Base-by-base conservation (phyloP, 305 asterid species). In the Stenogyne calaminthoides region DNA sequence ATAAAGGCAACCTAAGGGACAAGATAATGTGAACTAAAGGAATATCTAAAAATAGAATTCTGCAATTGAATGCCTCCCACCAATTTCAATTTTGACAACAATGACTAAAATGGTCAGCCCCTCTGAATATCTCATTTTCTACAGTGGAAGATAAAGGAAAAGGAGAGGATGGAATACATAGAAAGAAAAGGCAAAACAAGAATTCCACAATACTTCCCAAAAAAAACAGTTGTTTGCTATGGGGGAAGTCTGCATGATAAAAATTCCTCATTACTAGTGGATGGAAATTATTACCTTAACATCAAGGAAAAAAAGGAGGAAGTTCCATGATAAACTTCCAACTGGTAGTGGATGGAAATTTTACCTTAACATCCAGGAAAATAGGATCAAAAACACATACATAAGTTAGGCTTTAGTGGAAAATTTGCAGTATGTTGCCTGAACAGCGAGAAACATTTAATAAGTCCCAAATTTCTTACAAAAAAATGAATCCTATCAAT, bases 1-100 rank as follows among this genome's bases (percentile, higher is more conserved):
- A 71, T 59, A 84, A 81, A 63, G 49, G 69, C n/a, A n/a, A n/a
- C n/a, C n/a, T 64, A 58, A 62, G 64, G 37, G 60, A 73, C 22
- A 67, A 37, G 61, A 70, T 73, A 49, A 72, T 34, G 70, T 70
- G 70, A 78, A 75, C 64, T 67, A 67, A 72, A 62, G 27, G 66
- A 77, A 54, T 51, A 72, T 64, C 18, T 67, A 59, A 47, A n/a
- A 42, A 74, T 46, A 36, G 16, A 10, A 12, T 70, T 47, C 44
- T 37, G 27, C 32, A 64, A 39, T 51, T 44, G 22, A 51, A 52
- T 58, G 55, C 52, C 68, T 49, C 63, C 70, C 57, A 59, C 55
- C 51, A 71, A 59, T 39, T 58, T 64, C 73, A 76, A 68, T 63
- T 52, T 37, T 9, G 55, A 20, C 39, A 51, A 64, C 56, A 27